A percentile compares a stretch with the other conserved stretches of the same genome.
phyloP scores from a whole-genome alignment of 1,284 basidiomycete genomes.

The Leccinum subrobustum region DNA sequence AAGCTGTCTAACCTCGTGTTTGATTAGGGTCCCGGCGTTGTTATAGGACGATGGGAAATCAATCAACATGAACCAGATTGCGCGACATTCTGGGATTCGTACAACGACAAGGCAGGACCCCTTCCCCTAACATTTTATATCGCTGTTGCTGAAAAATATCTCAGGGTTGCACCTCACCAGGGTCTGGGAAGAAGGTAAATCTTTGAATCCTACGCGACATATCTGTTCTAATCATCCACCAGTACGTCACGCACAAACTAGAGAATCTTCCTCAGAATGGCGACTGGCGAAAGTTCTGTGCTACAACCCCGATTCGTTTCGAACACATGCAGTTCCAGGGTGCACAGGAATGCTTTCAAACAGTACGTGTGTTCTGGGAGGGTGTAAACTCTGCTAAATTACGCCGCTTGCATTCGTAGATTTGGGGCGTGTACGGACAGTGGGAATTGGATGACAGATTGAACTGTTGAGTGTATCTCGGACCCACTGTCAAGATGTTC shows the following conservation, averaged over 20 bases:
- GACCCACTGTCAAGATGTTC: neutral
- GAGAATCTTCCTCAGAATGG: slow-evolving; percentile 21
- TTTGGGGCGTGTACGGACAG: slow-evolving; percentile 23
- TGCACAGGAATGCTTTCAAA: slow-evolving; percentile 21
- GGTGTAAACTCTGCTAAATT: neutral
- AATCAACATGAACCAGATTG: slow-evolving; percentile 23
- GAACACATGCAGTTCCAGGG: slow-evolving; percentile 16
- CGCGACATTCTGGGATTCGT: slow-evolving; percentile 22
- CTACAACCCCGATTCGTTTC: slow-evolving; percentile 24
- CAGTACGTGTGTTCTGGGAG: slow-evolving; percentile 9
- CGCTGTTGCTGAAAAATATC: neutral
- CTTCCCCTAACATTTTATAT: too few species aligned
- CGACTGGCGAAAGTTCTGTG: slow-evolving; percentile 29
- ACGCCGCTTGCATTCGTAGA: slow-evolving; percentile 2
- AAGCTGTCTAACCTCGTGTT: slow-evolving; percentile 2
- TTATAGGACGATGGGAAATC: slow-evolving; percentile 27
- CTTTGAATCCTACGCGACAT: neutral
- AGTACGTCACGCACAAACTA: slow-evolving; percentile 25
- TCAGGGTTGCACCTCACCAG: slow-evolving; percentile 29
- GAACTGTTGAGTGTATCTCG: slow-evolving; percentile 15
- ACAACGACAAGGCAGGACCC: slow-evolving; percentile 17
- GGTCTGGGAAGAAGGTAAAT: slow-evolving; percentile 24
- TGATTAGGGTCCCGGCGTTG: slow-evolving; percentile 20
- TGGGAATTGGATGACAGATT: slow-evolving; percentile 26
- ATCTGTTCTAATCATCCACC: neutral